Evolutionary conservation across 2,329 filamentous ascomycete genomes (phyloP).

Genomic region (Colletotrichum nymphaeae): DNA sequence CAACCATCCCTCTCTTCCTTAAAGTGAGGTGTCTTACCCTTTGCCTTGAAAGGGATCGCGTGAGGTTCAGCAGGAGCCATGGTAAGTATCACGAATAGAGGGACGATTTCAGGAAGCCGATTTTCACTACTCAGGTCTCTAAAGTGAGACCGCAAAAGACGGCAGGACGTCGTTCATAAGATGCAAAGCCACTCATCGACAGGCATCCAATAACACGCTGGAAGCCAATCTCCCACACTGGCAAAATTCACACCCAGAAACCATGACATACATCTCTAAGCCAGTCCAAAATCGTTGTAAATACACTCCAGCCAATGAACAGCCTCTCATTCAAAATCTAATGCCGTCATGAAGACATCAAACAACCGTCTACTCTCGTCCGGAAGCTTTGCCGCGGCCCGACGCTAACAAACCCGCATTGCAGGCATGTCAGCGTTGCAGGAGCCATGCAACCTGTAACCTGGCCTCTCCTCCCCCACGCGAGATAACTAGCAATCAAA

Average conservation of each 20-base stretch:
- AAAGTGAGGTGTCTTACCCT: conserved; percentile 13
- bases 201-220: background rate
- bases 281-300: too few species aligned
- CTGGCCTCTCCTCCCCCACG: background rate
- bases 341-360: conserved; percentile 15
- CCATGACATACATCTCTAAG: background rate
- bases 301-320: background rate
- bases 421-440: background rate
- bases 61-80: conserved; percentile 22
- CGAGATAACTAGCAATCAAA: background rate
- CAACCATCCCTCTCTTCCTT: conserved; percentile 23
- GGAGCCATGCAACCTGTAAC: background rate
- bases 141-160: too few species aligned
- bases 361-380: background rate
- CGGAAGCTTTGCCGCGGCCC: background rate
- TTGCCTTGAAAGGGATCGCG: conserved; percentile 11
- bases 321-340: background rate
- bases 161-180: background rate
- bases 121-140: too few species aligned
- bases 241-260: background rate
- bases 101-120: too few species aligned
- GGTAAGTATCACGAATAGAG: background rate
- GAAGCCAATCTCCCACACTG: background rate
- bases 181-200: background rate
- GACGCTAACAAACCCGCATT: background rate